Evolutionary conservation across 306 rosid genomes (phyloP).

Genomic region (Hippophae gyantsensis): DNA sequence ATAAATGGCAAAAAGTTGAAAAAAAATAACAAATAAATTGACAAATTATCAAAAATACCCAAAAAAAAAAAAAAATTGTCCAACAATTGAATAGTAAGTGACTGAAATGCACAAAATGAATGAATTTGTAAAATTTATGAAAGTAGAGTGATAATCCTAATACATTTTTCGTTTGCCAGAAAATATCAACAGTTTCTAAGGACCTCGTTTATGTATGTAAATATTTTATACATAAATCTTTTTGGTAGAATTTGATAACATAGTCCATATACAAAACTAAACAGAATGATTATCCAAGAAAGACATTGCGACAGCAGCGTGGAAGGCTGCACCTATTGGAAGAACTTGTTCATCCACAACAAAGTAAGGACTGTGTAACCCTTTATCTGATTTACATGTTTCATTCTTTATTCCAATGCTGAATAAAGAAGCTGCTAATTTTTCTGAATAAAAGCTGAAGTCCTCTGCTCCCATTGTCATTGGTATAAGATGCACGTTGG

Average conservation of each 20-base stretch:
- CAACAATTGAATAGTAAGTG: too few relatives aligned
- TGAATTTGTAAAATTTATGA: too few relatives aligned
- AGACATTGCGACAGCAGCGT: slow-evolving; percentile 43
- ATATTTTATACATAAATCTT: too few relatives aligned
- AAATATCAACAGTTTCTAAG: too few relatives aligned
- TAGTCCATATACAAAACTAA: background rate
- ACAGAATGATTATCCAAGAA: slow-evolving; percentile 21
- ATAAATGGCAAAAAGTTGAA: too few relatives aligned
- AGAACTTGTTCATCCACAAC: slow-evolving; percentile 39
- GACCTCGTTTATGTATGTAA: too few relatives aligned
- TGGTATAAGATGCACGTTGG: slow-evolving; percentile 24
- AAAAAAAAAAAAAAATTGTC: too few relatives aligned
- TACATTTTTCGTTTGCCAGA: too few relatives aligned
- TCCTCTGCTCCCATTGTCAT: slow-evolving; percentile 41
- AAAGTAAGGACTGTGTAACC: slow-evolving; percentile 31
- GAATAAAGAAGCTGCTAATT: slow-evolving; percentile 28
- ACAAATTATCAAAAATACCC: too few relatives aligned
- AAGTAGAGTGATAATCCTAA: too few relatives aligned
- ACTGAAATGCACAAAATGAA: too few relatives aligned
- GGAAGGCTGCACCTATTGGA: slow-evolving; percentile 43
- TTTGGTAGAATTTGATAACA: background rate
- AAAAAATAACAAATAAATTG: too few relatives aligned
- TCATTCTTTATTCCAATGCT: slow-evolving; percentile 34
- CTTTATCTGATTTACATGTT: slow-evolving; percentile 15
- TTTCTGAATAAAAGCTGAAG: slow-evolving; percentile 38